phyloP scores from a whole-genome alignment of 176 grass and related monocot genomes.

The Saccharum officinarum region DNA sequence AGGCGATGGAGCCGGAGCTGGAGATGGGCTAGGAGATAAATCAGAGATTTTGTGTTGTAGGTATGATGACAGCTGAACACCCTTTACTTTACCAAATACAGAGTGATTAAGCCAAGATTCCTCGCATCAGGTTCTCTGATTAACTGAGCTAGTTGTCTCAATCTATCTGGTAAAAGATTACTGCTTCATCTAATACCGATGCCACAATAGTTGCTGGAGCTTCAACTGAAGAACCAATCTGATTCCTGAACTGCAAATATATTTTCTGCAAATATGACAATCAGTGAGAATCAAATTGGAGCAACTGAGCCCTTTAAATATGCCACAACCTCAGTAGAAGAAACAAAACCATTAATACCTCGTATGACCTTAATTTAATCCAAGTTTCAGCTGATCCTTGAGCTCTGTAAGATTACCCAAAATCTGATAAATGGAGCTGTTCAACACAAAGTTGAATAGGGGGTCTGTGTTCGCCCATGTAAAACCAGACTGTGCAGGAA shows the following conservation, averaged over 20 bases:
- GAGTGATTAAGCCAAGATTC: constrained; percentile 82
- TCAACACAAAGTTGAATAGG: constrained; percentile 73
- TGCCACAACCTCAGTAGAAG: neutral
- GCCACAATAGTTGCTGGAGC: constrained; percentile 51
- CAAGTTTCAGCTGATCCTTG: constrained; percentile 67
- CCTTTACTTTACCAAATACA: constrained; percentile 87
- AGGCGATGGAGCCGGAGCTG: constrained; percentile 32
- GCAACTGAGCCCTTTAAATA: constrained; percentile 3
- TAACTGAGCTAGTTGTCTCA: constrained; percentile 72
- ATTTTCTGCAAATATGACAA: constrained; percentile 48
- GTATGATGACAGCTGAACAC: constrained; percentile 75
- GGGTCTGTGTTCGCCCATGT: constrained; percentile 52
- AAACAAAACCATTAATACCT: constrained; percentile 46
- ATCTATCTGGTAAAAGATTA: constrained; percentile 70
- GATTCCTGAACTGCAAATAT: constrained; percentile 68
- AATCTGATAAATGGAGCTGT: constrained; percentile 60
- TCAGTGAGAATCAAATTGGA: constrained; percentile 21
- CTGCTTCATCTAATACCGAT: constrained; percentile 60
- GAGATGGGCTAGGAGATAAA: constrained; percentile 49
- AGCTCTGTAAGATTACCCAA: constrained; percentile 68
- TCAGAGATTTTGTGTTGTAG: constrained; percentile 57
- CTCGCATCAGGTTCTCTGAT: constrained; percentile 52
- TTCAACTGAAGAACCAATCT: constrained; percentile 65
- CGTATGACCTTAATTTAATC: constrained; percentile 70
- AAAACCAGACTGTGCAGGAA: constrained; percentile 62